Percentiles rank a stretch among this genome's conserved stretches.
phyloP scores from a whole-genome alignment of 495 filamentous ascomycete species.

The Penicillium coffeae region DNA sequence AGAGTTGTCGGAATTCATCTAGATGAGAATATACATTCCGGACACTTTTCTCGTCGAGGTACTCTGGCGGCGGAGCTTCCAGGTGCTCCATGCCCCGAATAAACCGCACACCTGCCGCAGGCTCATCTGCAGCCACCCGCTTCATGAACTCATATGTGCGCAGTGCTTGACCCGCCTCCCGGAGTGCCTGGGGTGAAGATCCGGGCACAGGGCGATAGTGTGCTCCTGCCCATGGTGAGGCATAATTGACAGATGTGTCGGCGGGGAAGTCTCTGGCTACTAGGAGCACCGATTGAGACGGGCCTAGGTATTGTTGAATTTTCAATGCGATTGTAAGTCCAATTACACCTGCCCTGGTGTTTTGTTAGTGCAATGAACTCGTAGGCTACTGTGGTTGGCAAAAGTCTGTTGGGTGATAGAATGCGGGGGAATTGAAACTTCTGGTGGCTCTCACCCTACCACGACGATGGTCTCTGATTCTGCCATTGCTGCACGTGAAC shows the following conservation, averaged over 20 bases:
- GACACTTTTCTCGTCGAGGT: constrained; percentile 33
- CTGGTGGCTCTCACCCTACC: constrained; percentile 32
- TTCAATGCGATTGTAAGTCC: constrained; percentile 52
- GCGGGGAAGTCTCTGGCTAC: constrained; percentile 55
- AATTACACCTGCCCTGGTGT: constrained; percentile 52
- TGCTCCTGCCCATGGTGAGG: constrained; percentile 63
- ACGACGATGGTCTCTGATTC: constrained; percentile 40
- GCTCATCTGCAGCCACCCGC: constrained; percentile 30
- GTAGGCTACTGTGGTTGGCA: too few relatives aligned
- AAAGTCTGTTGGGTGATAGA: too few relatives aligned
- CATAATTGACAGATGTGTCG: constrained; percentile 54
- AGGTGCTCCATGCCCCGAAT: constrained; percentile 58
- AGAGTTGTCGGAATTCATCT: constrained; percentile 43
- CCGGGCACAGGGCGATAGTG: constrained; percentile 57
- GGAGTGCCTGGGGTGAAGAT: constrained; percentile 29
- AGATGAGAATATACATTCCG: constrained; percentile 28
- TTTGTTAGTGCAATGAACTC: too few relatives aligned
- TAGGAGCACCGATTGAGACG: constrained; percentile 44
- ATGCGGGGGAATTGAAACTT: too few relatives aligned
- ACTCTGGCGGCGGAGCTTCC: constrained; percentile 44
- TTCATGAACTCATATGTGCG: constrained; percentile 51
- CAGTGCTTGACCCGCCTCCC: constrained; percentile 48
- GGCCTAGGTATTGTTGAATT: constrained; percentile 40
- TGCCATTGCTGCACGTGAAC: constrained; percentile 11
- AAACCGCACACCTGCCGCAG: constrained; percentile 50